Evolutionary conservation across 2,329 filamentous ascomycete species (phyloP), one percentile per base, ranked within the genome.

Genomic region (Epichloe elymi): DNA sequence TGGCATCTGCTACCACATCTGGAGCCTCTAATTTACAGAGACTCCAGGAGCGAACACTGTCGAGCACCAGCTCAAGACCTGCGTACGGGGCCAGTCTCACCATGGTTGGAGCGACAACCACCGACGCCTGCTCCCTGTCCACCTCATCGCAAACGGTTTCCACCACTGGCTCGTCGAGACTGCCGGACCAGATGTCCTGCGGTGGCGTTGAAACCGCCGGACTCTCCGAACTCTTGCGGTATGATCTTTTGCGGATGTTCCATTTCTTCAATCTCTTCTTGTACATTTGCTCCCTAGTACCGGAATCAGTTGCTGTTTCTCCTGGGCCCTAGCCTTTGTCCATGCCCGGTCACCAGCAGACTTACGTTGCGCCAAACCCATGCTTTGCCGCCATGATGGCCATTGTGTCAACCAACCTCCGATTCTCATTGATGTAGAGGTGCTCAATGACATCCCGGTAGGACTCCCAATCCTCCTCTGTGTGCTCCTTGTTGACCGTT

Each of bases 181-280:
- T 40, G 2, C 48, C 40, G 37, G 15, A 11, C 26, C 35, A 17
- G 35, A 15, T 7, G 15, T 44, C 10, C 33, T 45, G 38, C 5
- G 50, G 36, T 8, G 56, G 50, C 3, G 51, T 54, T n/a, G 53
- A 52, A 1, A 38, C 46, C 4, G 39, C 20, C 8, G 53, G 39
- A 15, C 41, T 48, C 14, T 44, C 49, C 14, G 47, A 36, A 12
- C 45, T 44, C 54, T 63, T 66, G 43, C 65, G 60, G 54, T 68
- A 67, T 49, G 58, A 58, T 38, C 65, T 60, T 50, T 68, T 68
- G 49, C 65, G 62, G 20, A 68, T 53, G 47, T 66, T 64, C 66
- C 66, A 68, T 54, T 67, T 68, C 56, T 64, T 66, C 43, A 68
- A 56, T 35, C 66, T 60, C 54, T 68, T 68, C 52, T 68, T 68